These are phyloP conservation scores for Leccinum rimulosum DNA, from an alignment of 768 basidiomycete genomes.

Conservation along the genomic window DNA sequence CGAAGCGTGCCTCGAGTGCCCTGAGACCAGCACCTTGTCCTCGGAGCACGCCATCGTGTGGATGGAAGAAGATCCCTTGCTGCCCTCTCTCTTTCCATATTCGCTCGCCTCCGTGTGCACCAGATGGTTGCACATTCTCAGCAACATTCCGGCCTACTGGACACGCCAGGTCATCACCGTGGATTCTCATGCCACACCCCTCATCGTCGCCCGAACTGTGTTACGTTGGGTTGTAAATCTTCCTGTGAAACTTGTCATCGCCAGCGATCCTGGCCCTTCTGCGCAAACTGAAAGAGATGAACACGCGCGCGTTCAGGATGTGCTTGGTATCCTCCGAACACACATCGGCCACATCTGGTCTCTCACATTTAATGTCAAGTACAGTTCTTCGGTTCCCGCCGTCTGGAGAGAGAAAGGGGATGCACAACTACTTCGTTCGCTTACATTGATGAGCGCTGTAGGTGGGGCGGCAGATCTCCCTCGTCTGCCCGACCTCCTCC, in stretches of 20 bases:
- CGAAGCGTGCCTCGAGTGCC: background rate
- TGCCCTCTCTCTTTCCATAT: slow-evolving; percentile 8
- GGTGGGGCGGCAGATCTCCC: background rate
- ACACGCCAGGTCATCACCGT: slow-evolving; percentile 18
- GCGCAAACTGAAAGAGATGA: background rate
- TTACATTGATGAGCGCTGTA: background rate
- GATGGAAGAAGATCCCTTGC: slow-evolving; percentile 11
- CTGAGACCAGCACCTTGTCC: too few species aligned
- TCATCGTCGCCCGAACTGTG: background rate
- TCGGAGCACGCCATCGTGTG: background rate
- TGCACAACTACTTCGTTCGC: background rate
- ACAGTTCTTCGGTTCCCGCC: slow-evolving; percentile 1
- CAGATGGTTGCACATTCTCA: slow-evolving; percentile 16
- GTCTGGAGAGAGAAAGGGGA: slow-evolving; percentile 10
- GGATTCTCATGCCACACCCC: slow-evolving; percentile 6
- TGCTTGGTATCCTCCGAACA: slow-evolving; percentile 1
- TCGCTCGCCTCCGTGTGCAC: slow-evolving; percentile 15
- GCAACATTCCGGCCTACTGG: slow-evolving; percentile 14
- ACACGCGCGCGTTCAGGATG: background rate
- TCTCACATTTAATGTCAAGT: background rate
- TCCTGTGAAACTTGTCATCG: slow-evolving; percentile 4
- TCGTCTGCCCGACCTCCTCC: background rate
- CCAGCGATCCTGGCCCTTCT: background rate
- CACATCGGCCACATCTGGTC: slow-evolving; percentile 1
- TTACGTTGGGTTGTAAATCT: background rate